Conservation (phyloP, 2,329 filamentous ascomycete genomes). For the Beauveria pseudobassiana region DNA sequence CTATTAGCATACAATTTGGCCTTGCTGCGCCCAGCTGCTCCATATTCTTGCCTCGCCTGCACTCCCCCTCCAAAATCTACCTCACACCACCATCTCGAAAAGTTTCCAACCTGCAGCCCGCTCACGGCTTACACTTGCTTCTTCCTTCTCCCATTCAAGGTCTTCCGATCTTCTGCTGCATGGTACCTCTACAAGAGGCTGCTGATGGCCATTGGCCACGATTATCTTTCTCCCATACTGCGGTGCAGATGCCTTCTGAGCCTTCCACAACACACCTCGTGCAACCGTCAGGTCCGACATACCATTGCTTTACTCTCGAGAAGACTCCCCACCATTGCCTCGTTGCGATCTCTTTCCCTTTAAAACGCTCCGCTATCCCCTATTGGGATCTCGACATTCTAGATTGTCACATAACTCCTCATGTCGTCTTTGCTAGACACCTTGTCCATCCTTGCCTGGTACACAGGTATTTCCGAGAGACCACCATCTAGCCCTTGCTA, state of each 20-base stretch:
- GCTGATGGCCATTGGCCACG: neutral
- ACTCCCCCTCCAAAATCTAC: neutral
- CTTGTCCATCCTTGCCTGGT: neutral
- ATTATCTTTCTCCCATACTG: neutral
- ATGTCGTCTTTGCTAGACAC: neutral
- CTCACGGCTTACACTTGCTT: neutral
- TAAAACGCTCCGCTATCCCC: neutral
- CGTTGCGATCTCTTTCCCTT: neutral
- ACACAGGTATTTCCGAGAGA: neutral
- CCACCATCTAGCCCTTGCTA: neutral
- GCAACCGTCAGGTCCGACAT: neutral
- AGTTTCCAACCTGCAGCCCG: neutral
- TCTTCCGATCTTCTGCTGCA: neutral
- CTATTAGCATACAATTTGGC: neutral
- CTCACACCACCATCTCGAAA: neutral
- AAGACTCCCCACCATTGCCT: neutral
- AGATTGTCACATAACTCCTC: neutral
- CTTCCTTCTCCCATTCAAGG: neutral
- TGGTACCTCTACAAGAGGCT: neutral
- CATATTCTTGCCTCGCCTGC: slow-evolving; percentile 1
- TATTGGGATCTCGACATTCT: neutral
- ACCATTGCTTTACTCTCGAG: neutral
- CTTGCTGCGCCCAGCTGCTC: neutral
- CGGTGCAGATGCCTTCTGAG: neutral
- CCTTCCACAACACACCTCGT: neutral